Evolutionary conservation across 352 stramenopile genomes (phyloP).

Genomic region (Pythium angustatum): DNA sequence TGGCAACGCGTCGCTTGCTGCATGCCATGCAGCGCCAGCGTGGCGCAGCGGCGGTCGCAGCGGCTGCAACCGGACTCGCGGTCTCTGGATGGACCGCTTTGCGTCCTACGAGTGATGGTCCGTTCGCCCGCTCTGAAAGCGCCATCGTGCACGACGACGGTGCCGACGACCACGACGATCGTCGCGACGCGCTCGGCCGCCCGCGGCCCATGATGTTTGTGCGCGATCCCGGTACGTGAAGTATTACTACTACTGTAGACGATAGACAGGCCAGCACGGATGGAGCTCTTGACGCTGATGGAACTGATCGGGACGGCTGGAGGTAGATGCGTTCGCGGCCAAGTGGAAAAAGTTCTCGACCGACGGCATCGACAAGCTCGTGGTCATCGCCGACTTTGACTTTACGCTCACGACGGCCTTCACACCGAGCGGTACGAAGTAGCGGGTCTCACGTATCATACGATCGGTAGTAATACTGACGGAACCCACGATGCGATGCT

Average conservation of each 20-base stretch:
- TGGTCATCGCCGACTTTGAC: constrained; percentile 86
- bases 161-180: background rate
- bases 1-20: constrained; percentile 9
- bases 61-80: background rate
- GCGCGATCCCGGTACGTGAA: constrained; percentile 3
- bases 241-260: too few species aligned
- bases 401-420: constrained; percentile 76
- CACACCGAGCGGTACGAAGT: constrained; percentile 31
- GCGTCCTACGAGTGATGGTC: too few species aligned
- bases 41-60: constrained; percentile 2
- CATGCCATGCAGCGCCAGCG: constrained; percentile 12
- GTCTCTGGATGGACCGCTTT: background rate
- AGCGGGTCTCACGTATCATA: background rate
- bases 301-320: too few species aligned
- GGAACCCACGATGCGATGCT: background rate
- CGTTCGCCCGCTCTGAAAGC: too few species aligned
- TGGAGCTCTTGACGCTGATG: too few species aligned
- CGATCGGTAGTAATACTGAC: background rate
- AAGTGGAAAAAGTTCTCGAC: constrained; percentile 80
- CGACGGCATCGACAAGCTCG: constrained; percentile 63
- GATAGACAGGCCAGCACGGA: too few species aligned
- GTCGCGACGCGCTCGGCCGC: constrained; percentile 6
- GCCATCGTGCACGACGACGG: background rate
- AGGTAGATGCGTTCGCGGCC: constrained; percentile 57
- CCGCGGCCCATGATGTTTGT: constrained; percentile 21